Percentiles rank a stretch among this genome's conserved stretches.
phyloP scores from a whole-genome alignment of 106 monocot species.

The Narthecium ossifragum region DNA sequence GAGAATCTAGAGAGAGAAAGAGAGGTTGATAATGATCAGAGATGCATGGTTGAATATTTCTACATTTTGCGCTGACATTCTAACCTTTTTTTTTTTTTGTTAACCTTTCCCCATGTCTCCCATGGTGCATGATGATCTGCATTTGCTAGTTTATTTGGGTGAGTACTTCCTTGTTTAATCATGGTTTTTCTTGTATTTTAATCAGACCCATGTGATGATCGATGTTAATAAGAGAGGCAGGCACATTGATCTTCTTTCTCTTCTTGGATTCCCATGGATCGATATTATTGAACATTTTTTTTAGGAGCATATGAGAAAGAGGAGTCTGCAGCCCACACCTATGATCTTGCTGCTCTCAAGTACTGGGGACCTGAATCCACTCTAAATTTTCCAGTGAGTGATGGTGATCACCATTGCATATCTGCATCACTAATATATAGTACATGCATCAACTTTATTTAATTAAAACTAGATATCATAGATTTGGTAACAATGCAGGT shows the following conservation, averaged over 20 bases:
- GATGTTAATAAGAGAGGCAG: background rate
- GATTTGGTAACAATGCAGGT: slow-evolving; percentile 7
- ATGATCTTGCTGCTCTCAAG: slow-evolving; percentile 69
- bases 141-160: slow-evolving; percentile 33
- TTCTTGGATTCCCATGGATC: too few species aligned
- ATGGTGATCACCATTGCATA: background rate
- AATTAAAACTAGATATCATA: too few species aligned
- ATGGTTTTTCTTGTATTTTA: background rate
- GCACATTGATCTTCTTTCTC: background rate
- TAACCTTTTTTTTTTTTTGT: background rate
- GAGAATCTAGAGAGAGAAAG: background rate
- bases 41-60: background rate
- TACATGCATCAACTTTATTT: too few species aligned
- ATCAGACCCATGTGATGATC: background rate
- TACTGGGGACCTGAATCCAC: slow-evolving; percentile 56
- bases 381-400: slow-evolving; percentile 66
- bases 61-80: background rate
- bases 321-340: slow-evolving; percentile 57
- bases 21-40: background rate
- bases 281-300: too few species aligned
- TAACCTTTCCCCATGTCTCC: background rate
- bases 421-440: background rate
- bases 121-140: background rate
- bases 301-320: slow-evolving; percentile 71
- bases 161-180: background rate